Base-by-base conservation (phyloP, 78 protist genomes). In the Bodo saltans region DNA sequence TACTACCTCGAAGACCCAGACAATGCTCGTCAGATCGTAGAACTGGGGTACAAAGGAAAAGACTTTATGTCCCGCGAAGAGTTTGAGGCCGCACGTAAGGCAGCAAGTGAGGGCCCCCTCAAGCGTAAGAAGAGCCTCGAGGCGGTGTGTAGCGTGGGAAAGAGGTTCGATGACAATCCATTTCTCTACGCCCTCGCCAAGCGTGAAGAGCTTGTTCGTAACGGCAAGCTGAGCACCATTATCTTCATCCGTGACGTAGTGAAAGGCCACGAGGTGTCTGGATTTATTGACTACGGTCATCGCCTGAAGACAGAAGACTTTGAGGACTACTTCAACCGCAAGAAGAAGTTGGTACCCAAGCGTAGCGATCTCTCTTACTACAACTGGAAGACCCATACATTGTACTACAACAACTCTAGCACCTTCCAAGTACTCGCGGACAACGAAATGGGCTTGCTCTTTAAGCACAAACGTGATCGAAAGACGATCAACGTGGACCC, bases 381-480 rank as follows among this genome's bases (percentile, higher is more conserved):
- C 91, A 95, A 95, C 93, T 95, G 96, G 96, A 93, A 90, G 82
- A 95, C 96, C 28, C 92, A 90, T 39, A 79, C 87, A 32, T n/a
- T 79, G 34, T 52, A 81, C 12, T 78, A 88, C n/a, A 87, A 87
- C 73, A 11, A 70, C 39, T 72, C 90, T 3, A 41, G 90, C 1
- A 91, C 89, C 80, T 91, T 89, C 73, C 88, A 89, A 83, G 96
- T 93, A 30, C 79, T 92, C 34, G 89, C 94, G 0, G 94, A 92
- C 75, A 86, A 78, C 71, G 94, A 85, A 70, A 69, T 72, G 0
- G 96, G 98, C 27, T 87, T 95, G 26, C 79, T 88, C 40, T 93
- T 95, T 84, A 95, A 95, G 87, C 93, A 92, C 90, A 93, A 93
- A 87, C 84, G 95, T 17, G 98, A 95, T 69, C 90, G 98, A 30